A percentile compares a stretch with the other conserved stretches of the same genome.
Evolutionary conservation across 305 asterid genomes (phyloP).

Genomic region (Salvia sclarea): DNA sequence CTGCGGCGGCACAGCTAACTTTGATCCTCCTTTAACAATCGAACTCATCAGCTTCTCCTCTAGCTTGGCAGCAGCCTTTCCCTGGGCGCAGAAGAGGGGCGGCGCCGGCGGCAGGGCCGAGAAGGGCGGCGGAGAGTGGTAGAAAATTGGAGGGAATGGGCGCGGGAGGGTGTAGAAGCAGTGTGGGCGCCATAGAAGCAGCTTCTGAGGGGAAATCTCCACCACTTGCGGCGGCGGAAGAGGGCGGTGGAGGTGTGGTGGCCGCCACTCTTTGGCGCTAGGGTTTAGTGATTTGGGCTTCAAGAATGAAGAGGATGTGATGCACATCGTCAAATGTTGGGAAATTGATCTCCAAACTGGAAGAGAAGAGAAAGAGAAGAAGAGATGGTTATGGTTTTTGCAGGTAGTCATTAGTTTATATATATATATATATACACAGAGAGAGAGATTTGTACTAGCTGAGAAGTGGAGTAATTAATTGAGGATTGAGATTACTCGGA

Average conservation of each 20-base stretch:
- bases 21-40: neutral
- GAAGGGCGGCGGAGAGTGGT: neutral
- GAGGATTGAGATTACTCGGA: too few relatives aligned
- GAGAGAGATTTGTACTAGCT: too few relatives aligned
- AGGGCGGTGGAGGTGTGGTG: neutral
- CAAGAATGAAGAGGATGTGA: neutral
- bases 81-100: neutral
- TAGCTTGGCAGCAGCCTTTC: neutral
- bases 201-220: neutral
- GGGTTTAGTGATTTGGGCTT: slow-evolving; percentile 26
- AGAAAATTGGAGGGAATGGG: neutral
- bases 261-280: slow-evolving; percentile 32
- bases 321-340: neutral
- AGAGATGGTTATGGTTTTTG: too few relatives aligned
- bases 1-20: neutral
- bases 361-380: too few relatives aligned
- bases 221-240: neutral
- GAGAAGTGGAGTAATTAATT: too few relatives aligned
- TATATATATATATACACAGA: too few relatives aligned
- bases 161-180: neutral
- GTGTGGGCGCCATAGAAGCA: neutral
- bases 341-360: too few relatives aligned
- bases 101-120: slow-evolving; percentile 4
- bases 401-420: too few relatives aligned
- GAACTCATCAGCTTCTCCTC: neutral